phyloP scores from a whole-genome alignment of 108 stramenopile species.

The Chaetoceros muelleri region DNA sequence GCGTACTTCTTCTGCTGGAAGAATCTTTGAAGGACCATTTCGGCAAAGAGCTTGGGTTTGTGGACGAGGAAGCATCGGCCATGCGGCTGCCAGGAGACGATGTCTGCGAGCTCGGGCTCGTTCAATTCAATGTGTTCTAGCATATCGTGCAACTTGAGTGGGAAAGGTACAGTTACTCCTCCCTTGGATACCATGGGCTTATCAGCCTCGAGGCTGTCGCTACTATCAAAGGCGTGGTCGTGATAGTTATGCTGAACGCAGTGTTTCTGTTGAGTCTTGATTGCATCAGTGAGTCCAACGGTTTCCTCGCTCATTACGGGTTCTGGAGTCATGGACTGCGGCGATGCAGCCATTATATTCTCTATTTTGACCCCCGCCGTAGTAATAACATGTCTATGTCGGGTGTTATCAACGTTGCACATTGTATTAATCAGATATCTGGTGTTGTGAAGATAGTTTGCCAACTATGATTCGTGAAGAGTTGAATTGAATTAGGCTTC shows the following conservation, averaged over 20 bases:
- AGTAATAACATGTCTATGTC: too few species aligned
- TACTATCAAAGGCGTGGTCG: constrained; percentile 49
- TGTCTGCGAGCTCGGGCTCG: constrained; percentile 32
- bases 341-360: too few species aligned
- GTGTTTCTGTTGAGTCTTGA: too few species aligned
- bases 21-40: constrained; percentile 71
- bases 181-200: constrained; percentile 8
- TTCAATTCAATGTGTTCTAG: constrained; percentile 31
- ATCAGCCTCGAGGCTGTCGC: constrained; percentile 11
- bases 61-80: constrained; percentile 83
- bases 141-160: constrained; percentile 69
- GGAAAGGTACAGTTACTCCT: constrained; percentile 53
- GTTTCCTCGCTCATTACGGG: constrained; percentile 7
- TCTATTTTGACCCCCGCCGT: too few species aligned
- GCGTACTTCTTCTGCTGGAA: constrained; percentile 85
- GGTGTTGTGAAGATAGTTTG: too few species aligned
- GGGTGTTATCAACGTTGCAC: too few species aligned
- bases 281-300: too few species aligned
- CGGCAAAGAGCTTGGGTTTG: constrained; percentile 70
- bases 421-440: too few species aligned
- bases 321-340: neutral
- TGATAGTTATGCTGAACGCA: constrained; percentile 59
- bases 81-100: constrained; percentile 81
- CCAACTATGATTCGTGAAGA: too few species aligned
- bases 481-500: too few species aligned